Base-by-base conservation (phyloP, 768 basidiomycete species). In the Trametopsis cervina region DNA sequence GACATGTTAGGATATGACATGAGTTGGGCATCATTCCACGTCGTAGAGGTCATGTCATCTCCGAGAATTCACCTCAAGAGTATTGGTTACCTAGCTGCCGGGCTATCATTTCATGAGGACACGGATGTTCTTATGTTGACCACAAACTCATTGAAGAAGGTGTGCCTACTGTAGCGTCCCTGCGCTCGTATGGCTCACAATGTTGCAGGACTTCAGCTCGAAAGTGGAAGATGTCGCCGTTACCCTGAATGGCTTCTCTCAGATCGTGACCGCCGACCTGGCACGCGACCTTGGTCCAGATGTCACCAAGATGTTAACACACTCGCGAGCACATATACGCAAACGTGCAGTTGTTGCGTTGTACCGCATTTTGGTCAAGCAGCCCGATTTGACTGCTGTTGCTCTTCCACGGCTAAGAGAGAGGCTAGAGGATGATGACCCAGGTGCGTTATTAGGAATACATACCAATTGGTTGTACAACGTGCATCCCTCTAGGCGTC, bases 111-210 rank as follows among this genome's bases (percentile, higher is more conserved):
- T 64, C 76, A 83, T 38, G 80, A 90, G 56, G 90, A 95, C 49
- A 98, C 96, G 1, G 96, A 98, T 57, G 95, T 98, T 20, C 81
- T 98, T 18, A 96, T 99, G 78, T 76, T 98, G 40, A 96, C 95
- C 2, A 96, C 95, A 9, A 99, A 99, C 66, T 71, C 91, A 24
- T 68, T 95, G 54, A 95, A 95, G 74, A 96, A 96, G 78, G 92
- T 89, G 49, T 51, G 79, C 59, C 4, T 17, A 4, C 24, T 10
- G 13, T 4, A 9, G 17, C 5, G 15, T 43, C 22, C 3, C 26
- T 33, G 41, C 15, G 17, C 18, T 46, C 24, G 59, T 54, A 38
- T 56, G 25, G 60, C 25, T 59, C 44, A 55, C 11, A 13, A 49
- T n/a, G 39, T 45, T 6, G 24, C 55, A 94, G 92, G 92, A 96